Evolutionary conservation across 805 yeast species (phyloP).

Genomic region (Diddensiella santjacobensis): DNA sequence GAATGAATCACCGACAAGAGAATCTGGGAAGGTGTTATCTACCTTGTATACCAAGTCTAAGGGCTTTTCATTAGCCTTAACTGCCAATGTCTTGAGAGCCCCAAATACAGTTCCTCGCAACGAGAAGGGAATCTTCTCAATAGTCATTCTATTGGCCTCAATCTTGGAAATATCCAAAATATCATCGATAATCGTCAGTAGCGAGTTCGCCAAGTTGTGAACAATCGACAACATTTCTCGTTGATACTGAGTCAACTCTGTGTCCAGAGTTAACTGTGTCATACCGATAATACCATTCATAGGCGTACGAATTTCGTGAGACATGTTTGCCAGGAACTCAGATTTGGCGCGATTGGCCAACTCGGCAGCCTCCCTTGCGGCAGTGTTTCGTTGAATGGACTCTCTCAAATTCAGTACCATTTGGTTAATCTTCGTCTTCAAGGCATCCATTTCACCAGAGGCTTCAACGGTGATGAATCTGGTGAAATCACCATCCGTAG

Average conservation of each 20-base stretch:
- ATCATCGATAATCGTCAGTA: slow-evolving; percentile 83
- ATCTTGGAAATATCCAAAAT: slow-evolving; percentile 88
- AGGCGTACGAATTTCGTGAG: slow-evolving; percentile 86
- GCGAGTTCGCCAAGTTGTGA: slow-evolving; percentile 79
- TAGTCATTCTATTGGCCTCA: slow-evolving; percentile 91
- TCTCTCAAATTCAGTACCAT: slow-evolving; percentile 85
- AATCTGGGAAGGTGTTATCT: slow-evolving; percentile 84
- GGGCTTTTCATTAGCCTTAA: slow-evolving; percentile 83
- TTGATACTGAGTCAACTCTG: slow-evolving; percentile 86
- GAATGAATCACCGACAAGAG: slow-evolving; percentile 83
- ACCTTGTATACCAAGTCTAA: slow-evolving; percentile 75
- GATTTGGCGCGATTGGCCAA: slow-evolving; percentile 85
- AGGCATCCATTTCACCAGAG: slow-evolving; percentile 76
- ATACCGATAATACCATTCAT: slow-evolving; percentile 91
- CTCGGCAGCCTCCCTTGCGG: slow-evolving; percentile 93
- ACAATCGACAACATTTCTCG: slow-evolving; percentile 89
- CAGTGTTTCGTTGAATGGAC: slow-evolving; percentile 85
- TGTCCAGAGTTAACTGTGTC: slow-evolving; percentile 85
- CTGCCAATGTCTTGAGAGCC: slow-evolving; percentile 83
- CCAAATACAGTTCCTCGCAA: slow-evolving; percentile 85
- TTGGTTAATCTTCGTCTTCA: slow-evolving; percentile 59
- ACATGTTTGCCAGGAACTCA: slow-evolving; percentile 84
- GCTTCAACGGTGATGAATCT: slow-evolving; percentile 89
- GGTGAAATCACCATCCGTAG: slow-evolving; percentile 90
- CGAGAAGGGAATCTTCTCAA: slow-evolving; percentile 83